Percentiles rank a stretch among this genome's conserved stretches.
Evolutionary conservation across 176 grass and related monocot genomes (phyloP).

Genomic region (Oryza glaberrima): DNA sequence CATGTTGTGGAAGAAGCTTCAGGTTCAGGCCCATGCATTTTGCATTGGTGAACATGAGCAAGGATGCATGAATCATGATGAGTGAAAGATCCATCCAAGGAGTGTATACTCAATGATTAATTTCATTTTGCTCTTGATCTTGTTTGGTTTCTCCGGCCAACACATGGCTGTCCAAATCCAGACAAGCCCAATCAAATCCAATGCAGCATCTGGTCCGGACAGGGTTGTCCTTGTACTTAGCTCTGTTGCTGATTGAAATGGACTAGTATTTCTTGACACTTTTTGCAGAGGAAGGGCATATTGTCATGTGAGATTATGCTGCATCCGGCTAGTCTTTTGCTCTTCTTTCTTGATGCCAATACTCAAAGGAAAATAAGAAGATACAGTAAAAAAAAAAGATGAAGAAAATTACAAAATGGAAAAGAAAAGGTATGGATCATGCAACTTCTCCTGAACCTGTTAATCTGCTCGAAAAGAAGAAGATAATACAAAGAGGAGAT

Average conservation of each 20-base stretch:
- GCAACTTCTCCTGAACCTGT: conserved; percentile 4
- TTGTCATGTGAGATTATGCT: conserved; percentile 34
- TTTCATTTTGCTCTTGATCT: neutral
- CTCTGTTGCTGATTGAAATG: conserved; percentile 28
- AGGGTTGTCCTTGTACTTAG: neutral
- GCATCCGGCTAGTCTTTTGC: neutral
- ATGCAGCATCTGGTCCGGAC: conserved; percentile 4
- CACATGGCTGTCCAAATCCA: conserved; percentile 29
- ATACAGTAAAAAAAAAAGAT: neutral
- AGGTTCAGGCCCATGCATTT: neutral
- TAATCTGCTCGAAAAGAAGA: neutral
- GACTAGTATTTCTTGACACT: neutral
- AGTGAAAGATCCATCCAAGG: neutral
- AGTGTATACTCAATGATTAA: neutral
- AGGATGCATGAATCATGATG: conserved; percentile 1
- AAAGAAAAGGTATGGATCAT: neutral
- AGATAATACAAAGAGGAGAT: neutral
- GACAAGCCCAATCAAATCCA: conserved; percentile 19
- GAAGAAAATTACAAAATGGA: neutral
- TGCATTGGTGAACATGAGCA: neutral
- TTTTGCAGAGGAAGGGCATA: neutral
- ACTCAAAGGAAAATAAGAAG: conserved; percentile 13
- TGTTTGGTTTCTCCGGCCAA: neutral
- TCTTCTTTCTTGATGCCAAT: neutral
- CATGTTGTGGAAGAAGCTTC: conserved; percentile 3